These are phyloP conservation scores for Senna siamea DNA, from an alignment of 306 rosid species.

Conservation along the genomic window DNA sequence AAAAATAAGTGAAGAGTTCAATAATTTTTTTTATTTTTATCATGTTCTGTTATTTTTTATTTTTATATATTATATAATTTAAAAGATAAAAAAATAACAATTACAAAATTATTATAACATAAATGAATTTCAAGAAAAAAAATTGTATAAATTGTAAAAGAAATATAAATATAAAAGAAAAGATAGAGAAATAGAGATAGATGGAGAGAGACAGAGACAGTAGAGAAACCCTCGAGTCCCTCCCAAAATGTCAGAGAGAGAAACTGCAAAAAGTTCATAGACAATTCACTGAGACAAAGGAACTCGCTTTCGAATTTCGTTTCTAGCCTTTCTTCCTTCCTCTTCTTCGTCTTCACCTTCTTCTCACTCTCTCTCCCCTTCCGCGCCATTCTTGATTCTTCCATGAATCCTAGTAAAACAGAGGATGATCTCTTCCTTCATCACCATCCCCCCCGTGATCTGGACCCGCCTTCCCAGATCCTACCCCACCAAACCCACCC, in stretches of 20 bases:
- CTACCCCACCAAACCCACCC: conserved; percentile 41
- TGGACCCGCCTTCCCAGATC: conserved; percentile 52
- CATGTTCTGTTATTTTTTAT: too few relatives aligned
- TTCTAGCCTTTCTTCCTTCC: background rate
- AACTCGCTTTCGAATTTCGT: background rate
- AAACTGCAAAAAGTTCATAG: background rate
- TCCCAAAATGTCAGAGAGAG: background rate
- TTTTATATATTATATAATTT: too few relatives aligned
- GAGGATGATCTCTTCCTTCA: conserved; percentile 71
- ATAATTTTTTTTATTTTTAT: too few relatives aligned
- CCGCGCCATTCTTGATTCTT: background rate
- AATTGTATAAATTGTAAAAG: too few relatives aligned
- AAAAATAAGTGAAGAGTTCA: too few relatives aligned
- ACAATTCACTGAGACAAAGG: background rate
- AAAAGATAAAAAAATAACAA: too few relatives aligned
- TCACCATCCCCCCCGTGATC: conserved; percentile 47
- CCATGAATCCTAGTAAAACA: conserved; percentile 81
- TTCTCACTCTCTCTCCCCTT: too few relatives aligned
- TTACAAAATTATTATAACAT: too few relatives aligned
- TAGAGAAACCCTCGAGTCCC: background rate
- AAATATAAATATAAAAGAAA: too few relatives aligned
- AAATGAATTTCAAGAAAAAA: too few relatives aligned
- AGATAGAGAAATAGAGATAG: too few relatives aligned
- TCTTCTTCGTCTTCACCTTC: background rate
- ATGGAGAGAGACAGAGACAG: too few relatives aligned